These are phyloP conservation scores for Chlorencoelia australis DNA, from an alignment of 2,329 filamentous ascomycete genomes.

Conservation along the genomic window DNA sequence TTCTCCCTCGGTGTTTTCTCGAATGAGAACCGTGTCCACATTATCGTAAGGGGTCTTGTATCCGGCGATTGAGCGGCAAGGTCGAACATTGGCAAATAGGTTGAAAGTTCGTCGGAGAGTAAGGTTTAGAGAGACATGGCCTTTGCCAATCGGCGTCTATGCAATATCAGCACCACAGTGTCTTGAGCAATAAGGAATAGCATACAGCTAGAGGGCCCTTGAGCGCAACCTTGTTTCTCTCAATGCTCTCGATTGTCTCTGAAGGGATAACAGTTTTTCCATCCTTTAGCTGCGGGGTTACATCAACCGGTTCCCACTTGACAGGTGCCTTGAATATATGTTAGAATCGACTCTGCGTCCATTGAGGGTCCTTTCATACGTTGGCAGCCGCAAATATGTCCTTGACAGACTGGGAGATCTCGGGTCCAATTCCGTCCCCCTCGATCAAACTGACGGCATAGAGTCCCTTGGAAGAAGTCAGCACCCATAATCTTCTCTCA, in stretches of 20 bases:
- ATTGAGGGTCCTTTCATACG: conserved; percentile 38
- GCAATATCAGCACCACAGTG: conserved; percentile 9
- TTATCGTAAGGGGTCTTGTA: conserved; percentile 98
- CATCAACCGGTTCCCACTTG: conserved; percentile 95
- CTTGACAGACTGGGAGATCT: conserved; percentile 97
- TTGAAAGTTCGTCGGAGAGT: conserved; percentile 99
- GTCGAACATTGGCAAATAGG: conserved; percentile 97
- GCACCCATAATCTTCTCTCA: conserved; percentile 5
- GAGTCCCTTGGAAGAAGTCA: conserved; percentile 56
- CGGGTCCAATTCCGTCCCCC: conserved; percentile 96
- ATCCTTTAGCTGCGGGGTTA: conserved; percentile 85
- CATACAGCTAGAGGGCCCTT: conserved; percentile 93
- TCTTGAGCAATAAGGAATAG: conserved; percentile 11
- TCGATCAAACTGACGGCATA: conserved; percentile 96
- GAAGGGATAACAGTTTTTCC: conserved; percentile 94
- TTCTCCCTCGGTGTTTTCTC: conserved; percentile 99
- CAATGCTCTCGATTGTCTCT: conserved; percentile 85
- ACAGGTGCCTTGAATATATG: conserved; percentile 59
- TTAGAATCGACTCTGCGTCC: conserved; percentile 14
- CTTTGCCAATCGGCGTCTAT: conserved; percentile 92
- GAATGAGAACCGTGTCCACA: conserved; percentile 94
- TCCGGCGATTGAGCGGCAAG: conserved; percentile 91
- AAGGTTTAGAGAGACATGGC: conserved; percentile 97
- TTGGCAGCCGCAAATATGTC: conserved; percentile 95
- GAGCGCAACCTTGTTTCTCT: conserved; percentile 91